Evolutionary conservation across 345 rosid genomes (phyloP).

Genomic region (Eucalyptus marginata): DNA sequence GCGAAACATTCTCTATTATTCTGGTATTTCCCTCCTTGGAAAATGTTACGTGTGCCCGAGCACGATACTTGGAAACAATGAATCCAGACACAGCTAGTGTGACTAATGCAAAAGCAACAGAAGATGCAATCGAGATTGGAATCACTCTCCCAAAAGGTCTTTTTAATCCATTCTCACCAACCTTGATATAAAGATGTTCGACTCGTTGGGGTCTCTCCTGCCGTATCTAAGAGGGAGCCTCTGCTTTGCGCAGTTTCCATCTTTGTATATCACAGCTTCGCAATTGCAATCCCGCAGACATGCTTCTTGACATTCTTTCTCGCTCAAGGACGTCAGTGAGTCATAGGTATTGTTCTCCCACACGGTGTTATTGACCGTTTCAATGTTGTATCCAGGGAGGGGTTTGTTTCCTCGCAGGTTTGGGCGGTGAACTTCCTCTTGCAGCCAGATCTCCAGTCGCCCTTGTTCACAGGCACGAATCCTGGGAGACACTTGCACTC

Average conservation of each 20-base stretch:
- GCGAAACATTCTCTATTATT: background rate
- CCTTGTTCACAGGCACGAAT: background rate
- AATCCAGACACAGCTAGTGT: background rate
- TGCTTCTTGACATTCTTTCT: background rate
- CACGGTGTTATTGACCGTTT: background rate
- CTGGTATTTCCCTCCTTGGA: background rate
- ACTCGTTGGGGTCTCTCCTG: background rate
- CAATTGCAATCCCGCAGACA: slow-evolving; percentile 10
- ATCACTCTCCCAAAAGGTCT: background rate
- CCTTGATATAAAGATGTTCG: slow-evolving; percentile 1
- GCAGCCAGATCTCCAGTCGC: slow-evolving; percentile 1
- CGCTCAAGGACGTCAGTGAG: background rate
- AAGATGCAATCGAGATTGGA: background rate
- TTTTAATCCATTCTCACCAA: background rate
- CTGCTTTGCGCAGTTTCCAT: background rate
- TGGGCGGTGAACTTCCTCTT: background rate
- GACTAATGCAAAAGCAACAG: background rate
- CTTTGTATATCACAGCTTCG: background rate
- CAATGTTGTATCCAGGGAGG: background rate
- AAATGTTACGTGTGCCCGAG: background rate
- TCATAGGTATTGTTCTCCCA: slow-evolving; percentile 2
- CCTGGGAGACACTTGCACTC: background rate
- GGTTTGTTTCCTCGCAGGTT: background rate
- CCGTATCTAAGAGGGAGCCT: slow-evolving; percentile 11
- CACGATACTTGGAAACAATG: background rate